These are phyloP conservation scores for Platismatia glauca DNA, from an alignment of 495 filamentous ascomycete species.

Conservation along the genomic window DNA sequence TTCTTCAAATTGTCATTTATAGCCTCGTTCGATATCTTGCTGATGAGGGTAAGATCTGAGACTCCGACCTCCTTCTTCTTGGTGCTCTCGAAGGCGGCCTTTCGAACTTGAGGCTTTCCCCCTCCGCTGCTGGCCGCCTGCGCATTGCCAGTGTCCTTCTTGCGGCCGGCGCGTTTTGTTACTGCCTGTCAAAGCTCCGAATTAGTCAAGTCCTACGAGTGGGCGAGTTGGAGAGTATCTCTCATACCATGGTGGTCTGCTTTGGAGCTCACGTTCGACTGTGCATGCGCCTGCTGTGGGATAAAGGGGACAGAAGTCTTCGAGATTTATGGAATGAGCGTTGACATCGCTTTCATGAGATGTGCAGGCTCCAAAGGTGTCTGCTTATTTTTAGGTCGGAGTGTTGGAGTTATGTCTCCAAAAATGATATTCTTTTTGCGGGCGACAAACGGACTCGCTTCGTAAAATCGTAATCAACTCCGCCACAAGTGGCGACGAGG, in stretches of 20 bases:
- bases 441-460: constrained; percentile 1
- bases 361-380: background rate
- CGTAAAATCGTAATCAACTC: background rate
- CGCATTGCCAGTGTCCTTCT: constrained; percentile 52
- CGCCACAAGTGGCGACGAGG: background rate
- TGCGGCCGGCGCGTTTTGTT: constrained; percentile 45
- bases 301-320: background rate
- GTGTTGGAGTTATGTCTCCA: background rate
- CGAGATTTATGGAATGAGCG: background rate
- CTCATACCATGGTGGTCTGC: constrained; percentile 5
- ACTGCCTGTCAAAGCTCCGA: constrained; percentile 13
- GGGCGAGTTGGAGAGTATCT: background rate
- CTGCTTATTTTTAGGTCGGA: background rate
- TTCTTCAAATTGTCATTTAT: constrained; percentile 99
- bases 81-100: constrained; percentile 86
- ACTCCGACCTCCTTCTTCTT: constrained; percentile 99
- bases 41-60: constrained; percentile 92
- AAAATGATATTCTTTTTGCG: background rate
- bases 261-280: background rate
- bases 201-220: background rate
- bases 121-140: constrained; percentile 41
- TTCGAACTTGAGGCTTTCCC: constrained; percentile 69
- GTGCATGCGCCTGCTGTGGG: background rate
- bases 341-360: background rate
- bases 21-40: constrained; percentile 96